Conservation (phyloP, 192 early-diverging fungal species). For the Coemansia sp. region DNA sequence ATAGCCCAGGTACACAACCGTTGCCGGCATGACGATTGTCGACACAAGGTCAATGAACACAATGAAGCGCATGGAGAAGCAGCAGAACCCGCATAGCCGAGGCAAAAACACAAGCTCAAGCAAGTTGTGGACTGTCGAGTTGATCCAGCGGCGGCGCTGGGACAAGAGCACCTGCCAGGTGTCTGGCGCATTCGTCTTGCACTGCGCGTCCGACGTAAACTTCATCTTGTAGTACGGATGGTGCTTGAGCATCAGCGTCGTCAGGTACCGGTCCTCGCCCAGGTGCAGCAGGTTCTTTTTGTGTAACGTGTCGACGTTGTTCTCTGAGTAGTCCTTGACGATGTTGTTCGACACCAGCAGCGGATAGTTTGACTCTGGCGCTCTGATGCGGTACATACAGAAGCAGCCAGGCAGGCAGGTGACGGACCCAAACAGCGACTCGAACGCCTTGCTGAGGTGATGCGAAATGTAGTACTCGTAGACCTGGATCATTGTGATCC, state of each 20-base stretch:
- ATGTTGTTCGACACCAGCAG: slow-evolving; percentile 83
- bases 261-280: slow-evolving; percentile 99
- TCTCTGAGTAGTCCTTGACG: slow-evolving; percentile 91
- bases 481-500: slow-evolving; percentile 99
- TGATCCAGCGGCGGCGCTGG: slow-evolving; percentile 99
- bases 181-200: slow-evolving; percentile 95
- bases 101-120: slow-evolving; percentile 91
- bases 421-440: slow-evolving; percentile 96
- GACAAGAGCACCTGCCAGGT: slow-evolving; percentile 94
- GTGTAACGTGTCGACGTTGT: slow-evolving; percentile 95
- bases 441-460: slow-evolving; percentile 96
- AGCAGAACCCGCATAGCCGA: slow-evolving; percentile 96
- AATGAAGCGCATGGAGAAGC: slow-evolving; percentile 98
- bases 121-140: slow-evolving; percentile 99
- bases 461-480: slow-evolving; percentile 99
- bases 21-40: slow-evolving; percentile 93
- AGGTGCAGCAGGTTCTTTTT: slow-evolving; percentile 98
- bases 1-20: slow-evolving; percentile 87
- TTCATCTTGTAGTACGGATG: slow-evolving; percentile 96
- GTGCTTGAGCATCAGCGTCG: slow-evolving; percentile 94
- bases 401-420: slow-evolving; percentile 99
- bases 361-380: slow-evolving; percentile 87
- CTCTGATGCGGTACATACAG: slow-evolving; percentile 98
- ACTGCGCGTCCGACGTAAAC: slow-evolving; percentile 94
- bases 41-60: slow-evolving; percentile 94